Evolutionary conservation across 2,329 filamentous ascomycete genomes (phyloP).

Genomic region (Onygenales sp.): DNA sequence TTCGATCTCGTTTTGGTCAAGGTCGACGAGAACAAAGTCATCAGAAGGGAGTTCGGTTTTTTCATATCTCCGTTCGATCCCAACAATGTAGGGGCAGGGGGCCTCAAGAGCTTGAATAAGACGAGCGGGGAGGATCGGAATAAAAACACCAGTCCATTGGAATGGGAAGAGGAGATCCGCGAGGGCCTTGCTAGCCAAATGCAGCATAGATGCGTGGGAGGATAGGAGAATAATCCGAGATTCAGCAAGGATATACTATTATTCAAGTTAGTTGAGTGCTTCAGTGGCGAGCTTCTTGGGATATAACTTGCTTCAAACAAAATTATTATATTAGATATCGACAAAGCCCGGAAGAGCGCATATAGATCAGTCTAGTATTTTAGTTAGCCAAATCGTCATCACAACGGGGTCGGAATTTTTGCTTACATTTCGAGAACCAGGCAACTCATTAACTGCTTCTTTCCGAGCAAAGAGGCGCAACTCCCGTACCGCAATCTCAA

Average conservation of each 20-base stretch:
- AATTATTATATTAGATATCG: slow-evolving; percentile 82
- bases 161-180: slow-evolving; percentile 79
- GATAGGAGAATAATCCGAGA: slow-evolving; percentile 94
- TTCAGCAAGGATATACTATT: slow-evolving; percentile 70
- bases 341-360: slow-evolving; percentile 80
- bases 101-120: slow-evolving; percentile 86
- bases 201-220: slow-evolving; percentile 91
- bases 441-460: slow-evolving; percentile 86
- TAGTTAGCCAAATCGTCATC: background rate
- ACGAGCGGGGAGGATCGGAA: slow-evolving; percentile 79
- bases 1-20: slow-evolving; percentile 85
- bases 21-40: slow-evolving; percentile 88
- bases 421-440: slow-evolving; percentile 65
- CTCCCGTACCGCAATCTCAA: slow-evolving; percentile 83
- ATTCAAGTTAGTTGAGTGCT: background rate
- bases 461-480: slow-evolving; percentile 85
- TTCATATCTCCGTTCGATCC: slow-evolving; percentile 78
- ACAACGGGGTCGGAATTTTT: background rate
- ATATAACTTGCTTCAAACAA: slow-evolving; percentile 57
- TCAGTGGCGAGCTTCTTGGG: background rate
- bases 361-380: slow-evolving; percentile 65
- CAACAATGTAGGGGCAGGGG: slow-evolving; percentile 93
- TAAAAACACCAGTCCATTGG: slow-evolving; percentile 89
- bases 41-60: slow-evolving; percentile 66
- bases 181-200: slow-evolving; percentile 82